A percentile compares a stretch with the other conserved stretches of the same genome.
Conservation (phyloP, 2,329 filamentous ascomycete genomes). For the Hymenoscyphus fructigenus region DNA sequence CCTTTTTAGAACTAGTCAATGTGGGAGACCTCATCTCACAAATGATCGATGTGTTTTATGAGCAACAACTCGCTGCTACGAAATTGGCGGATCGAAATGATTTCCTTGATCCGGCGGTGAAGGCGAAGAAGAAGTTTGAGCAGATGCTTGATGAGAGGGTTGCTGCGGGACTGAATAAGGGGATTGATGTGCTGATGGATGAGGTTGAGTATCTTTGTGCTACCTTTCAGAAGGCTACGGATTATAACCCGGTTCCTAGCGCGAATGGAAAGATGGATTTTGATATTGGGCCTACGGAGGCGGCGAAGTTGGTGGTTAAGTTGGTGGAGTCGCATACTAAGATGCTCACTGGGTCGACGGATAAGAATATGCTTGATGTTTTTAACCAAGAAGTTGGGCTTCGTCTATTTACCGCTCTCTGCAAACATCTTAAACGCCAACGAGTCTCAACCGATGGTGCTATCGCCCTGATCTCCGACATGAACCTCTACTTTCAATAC, state of each 20-base stretch:
- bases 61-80: conserved; percentile 83
- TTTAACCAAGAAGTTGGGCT: conserved; percentile 98
- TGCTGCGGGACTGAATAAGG: conserved; percentile 92
- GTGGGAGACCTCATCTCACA: conserved; percentile 97
- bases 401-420: conserved; percentile 85
- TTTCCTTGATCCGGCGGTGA: conserved; percentile 85
- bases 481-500: conserved; percentile 90
- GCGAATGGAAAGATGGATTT: conserved; percentile 36
- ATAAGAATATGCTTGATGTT: conserved; percentile 97
- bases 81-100: conserved; percentile 90
- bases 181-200: conserved; percentile 97
- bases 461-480: conserved; percentile 91
- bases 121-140: conserved; percentile 98
- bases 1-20: conserved; percentile 95
- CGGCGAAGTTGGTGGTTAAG: conserved; percentile 77
- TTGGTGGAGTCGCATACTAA: conserved; percentile 85
- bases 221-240: conserved; percentile 79
- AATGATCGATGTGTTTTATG: conserved; percentile 98
- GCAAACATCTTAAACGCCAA: conserved; percentile 97
- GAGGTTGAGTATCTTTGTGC: conserved; percentile 95
- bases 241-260: conserved; percentile 76
- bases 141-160: conserved; percentile 98
- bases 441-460: conserved; percentile 87
- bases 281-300: conserved; percentile 73
- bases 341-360: conserved; percentile 92